A percentile compares a stretch with the other conserved stretches of the same genome.
Conservation (phyloP, 768 basidiomycete genomes). For the Leccinum barrowsii region DNA sequence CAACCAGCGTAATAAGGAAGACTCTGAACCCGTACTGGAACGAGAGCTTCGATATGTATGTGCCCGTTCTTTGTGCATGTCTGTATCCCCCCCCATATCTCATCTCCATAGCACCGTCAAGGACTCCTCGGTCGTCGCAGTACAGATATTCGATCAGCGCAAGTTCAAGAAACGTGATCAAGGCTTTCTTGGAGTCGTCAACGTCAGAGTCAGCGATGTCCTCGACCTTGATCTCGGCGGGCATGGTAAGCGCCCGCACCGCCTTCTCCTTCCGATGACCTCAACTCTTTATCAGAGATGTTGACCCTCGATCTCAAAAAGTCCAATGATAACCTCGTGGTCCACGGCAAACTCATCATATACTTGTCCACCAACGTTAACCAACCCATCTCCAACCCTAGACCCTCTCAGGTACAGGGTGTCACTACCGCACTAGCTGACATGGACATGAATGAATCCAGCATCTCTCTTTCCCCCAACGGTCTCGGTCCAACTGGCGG, state of each 20-base stretch:
- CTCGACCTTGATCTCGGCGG: conserved; percentile 90
- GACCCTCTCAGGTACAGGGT: conserved; percentile 67
- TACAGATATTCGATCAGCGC: conserved; percentile 98
- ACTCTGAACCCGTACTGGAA: conserved; percentile 96
- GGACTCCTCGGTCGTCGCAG: conserved; percentile 95
- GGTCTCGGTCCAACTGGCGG: conserved; percentile 33
- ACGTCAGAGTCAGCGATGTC: conserved; percentile 86
- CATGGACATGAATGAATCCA: conserved; percentile 59
- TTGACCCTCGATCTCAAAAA: conserved; percentile 95
- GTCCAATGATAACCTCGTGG: conserved; percentile 97
- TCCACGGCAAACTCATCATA: conserved; percentile 96
- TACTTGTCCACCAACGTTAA: conserved; percentile 91
- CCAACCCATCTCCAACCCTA: conserved; percentile 81
- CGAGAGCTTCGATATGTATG: conserved; percentile 96
- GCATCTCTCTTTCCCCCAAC: conserved; percentile 52
- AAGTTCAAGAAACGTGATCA: conserved; percentile 99
- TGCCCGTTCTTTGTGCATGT: neutral
- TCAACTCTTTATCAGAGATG: conserved; percentile 62
- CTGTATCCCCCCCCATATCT: conserved; percentile 3
- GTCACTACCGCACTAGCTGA: conserved; percentile 57
- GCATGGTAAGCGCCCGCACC: conserved; percentile 63
- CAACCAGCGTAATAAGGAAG: conserved; percentile 96
- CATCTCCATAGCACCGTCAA: conserved; percentile 71
- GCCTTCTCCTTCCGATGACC: neutral
- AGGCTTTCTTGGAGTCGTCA: conserved; percentile 97